phyloP scores from a whole-genome alignment of 192 early-diverging fungal genomes.

The Podila clonocystis region DNA sequence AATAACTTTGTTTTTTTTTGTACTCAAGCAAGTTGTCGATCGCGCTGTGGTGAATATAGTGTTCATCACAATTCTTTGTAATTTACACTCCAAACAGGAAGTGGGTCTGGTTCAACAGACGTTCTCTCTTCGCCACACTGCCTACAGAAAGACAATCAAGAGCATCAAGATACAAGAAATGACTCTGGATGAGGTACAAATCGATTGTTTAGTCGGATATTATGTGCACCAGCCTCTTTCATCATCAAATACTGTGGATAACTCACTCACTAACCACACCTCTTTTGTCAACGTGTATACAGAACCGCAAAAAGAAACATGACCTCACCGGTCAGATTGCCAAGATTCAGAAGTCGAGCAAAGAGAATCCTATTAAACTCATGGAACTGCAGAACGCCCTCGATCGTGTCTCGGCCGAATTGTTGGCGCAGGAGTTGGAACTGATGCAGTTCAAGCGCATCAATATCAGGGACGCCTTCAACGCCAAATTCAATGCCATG shows the following conservation, averaged over 20 bases:
- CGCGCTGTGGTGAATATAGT: neutral
- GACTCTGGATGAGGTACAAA: conserved; percentile 40
- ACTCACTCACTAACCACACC: conserved; percentile 1
- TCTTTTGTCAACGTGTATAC: conserved; percentile 1
- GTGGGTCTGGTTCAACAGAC: conserved; percentile 45
- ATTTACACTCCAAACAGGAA: conserved; percentile 18
- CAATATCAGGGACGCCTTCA: conserved; percentile 47
- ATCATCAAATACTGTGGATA: neutral
- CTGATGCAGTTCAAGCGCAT: conserved; percentile 47
- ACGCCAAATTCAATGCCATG: conserved; percentile 46
- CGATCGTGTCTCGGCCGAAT: conserved; percentile 37
- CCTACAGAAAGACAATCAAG: conserved; percentile 45
- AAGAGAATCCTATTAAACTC: conserved; percentile 50
- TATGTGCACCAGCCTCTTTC: neutral
- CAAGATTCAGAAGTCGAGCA: conserved; percentile 42
- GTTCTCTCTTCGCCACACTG: conserved; percentile 34
- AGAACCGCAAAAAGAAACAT: conserved; percentile 52
- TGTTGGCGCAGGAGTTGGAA: conserved; percentile 35
- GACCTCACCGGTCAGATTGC: conserved; percentile 31
- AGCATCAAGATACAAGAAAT: conserved; percentile 43
- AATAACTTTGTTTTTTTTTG: neutral
- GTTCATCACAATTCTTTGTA: neutral
- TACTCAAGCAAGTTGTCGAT: no score
- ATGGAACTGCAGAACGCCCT: conserved; percentile 51
- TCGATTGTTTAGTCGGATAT: neutral